Percentiles rank a stretch among this genome's conserved stretches.
Conservation (phyloP, 441 rosid species). For the Pelargonium exstipulatum region DNA sequence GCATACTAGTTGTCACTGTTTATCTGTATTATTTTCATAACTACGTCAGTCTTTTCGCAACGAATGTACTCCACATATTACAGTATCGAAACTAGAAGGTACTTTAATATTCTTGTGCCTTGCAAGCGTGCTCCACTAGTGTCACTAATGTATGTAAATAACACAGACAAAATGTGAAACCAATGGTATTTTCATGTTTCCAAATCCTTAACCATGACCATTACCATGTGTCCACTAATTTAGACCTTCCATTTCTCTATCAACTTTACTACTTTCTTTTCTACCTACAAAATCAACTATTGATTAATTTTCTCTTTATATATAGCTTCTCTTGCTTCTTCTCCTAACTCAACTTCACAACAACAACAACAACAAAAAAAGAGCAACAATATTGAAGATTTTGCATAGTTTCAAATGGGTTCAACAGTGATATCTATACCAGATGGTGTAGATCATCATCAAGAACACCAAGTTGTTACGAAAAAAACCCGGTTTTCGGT, state of each 20-base stretch:
- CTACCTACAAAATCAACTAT: background rate
- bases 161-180: background rate
- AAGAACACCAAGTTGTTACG: background rate
- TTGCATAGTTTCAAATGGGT: constrained; percentile 22
- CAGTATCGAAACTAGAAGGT: constrained; percentile 1
- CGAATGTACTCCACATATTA: background rate
- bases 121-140: constrained; percentile 50
- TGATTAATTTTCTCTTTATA: constrained; percentile 7
- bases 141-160: constrained; percentile 22
- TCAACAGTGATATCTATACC: constrained; percentile 43
- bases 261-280: background rate
- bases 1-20: too few species aligned
- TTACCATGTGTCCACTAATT: too few species aligned
- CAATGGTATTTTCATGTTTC: background rate
- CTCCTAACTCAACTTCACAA: constrained; percentile 19
- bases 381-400: background rate
- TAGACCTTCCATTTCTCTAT: too few species aligned
- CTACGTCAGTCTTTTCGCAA: too few species aligned
- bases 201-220: background rate
- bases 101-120: constrained; percentile 15
- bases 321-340: constrained; percentile 5
- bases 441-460: constrained; percentile 21
- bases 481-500: constrained; percentile 17
- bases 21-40: too few species aligned
- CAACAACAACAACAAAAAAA: background rate